Evolutionary conservation across 345 rosid genomes (phyloP), one percentile per base, ranked within the genome.

Genomic region (Lumnitzera racemosa): DNA sequence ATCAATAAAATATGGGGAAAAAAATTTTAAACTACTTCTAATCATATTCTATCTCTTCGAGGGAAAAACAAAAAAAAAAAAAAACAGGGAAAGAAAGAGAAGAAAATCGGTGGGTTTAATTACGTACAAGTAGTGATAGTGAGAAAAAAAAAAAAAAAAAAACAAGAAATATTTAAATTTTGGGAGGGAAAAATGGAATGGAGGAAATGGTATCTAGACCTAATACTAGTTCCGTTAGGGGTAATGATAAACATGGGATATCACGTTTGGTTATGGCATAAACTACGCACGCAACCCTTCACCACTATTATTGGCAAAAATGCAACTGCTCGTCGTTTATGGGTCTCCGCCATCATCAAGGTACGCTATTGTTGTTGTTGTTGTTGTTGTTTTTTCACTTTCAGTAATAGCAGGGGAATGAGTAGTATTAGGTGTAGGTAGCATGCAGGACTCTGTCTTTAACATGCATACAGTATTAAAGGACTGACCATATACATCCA

Each of bases 341-440:
- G 99, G 99, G 96, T 90, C 54, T 66, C 83, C 12, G 74, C 96
- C 68, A 90, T 94, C 57, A 80, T 94, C 57, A 90, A 86, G 92
- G 99, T 94, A 68, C 58, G 20, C n/a, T 14, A 4, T 13, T 41
- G 16, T 17, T 27, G 31, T 5, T 27, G 31, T 4, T 31, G 25
- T 29, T 60, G 46, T 12, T 61, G 53, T 49, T 55, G 53, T 4
- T 11, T 29, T 43, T 25, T 15, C n/a, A n/a, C 43, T 15, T n/a
- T 15, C 16, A 16, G 17, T 14, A 36, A 20, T 51, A 8, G 48
- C 15, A 12, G 20, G 0, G 20, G 46, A 6, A 49, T 5, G 4
- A 2, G 53, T 31, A 5, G 27, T 16, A 16, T 11, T 36, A 16
- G 16, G 31, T 27, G 31, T 27, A 27, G 31, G 24, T 8, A 11